Evolutionary conservation across 1,284 basidiomycete genomes (phyloP).

Genomic region (Sparassis latifolia): DNA sequence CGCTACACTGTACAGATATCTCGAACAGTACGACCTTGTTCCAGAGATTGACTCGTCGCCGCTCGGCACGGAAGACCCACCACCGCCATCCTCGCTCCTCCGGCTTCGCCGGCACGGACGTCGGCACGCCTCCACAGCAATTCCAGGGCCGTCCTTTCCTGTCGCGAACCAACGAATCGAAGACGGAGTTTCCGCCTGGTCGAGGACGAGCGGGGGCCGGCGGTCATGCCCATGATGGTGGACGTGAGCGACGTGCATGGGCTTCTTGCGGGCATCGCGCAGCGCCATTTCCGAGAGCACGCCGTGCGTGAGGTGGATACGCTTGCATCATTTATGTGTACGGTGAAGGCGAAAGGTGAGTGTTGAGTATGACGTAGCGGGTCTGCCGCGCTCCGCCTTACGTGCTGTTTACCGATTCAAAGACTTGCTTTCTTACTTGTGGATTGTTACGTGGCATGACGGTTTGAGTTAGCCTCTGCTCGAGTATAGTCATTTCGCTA

Average conservation of each 20-base stretch:
- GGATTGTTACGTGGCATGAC: too few relatives aligned
- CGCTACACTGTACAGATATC: constrained; percentile 57
- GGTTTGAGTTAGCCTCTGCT: too few relatives aligned
- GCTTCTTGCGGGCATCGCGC: constrained; percentile 58
- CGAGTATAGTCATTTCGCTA: too few relatives aligned
- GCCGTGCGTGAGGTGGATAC: constrained; percentile 68
- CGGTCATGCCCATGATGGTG: constrained; percentile 50
- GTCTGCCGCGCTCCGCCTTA: too few relatives aligned
- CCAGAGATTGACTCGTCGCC: constrained; percentile 66
- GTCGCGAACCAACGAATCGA: constrained; percentile 47
- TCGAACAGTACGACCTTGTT: constrained; percentile 61
- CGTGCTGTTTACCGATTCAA: too few relatives aligned
- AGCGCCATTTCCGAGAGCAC: constrained; percentile 59
- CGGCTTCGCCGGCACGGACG: constrained; percentile 41
- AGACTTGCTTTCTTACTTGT: too few relatives aligned
- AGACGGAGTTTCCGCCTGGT: constrained; percentile 60
- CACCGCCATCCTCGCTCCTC: constrained; percentile 53
- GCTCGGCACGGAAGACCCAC: constrained; percentile 57
- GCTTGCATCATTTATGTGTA: constrained; percentile 71
- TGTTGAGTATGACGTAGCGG: constrained; percentile 1
- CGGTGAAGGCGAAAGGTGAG: constrained; percentile 56
- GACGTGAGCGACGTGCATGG: constrained; percentile 61
- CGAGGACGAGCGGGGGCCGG: constrained; percentile 49
- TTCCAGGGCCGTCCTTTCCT: constrained; percentile 33
- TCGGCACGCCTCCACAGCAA: constrained; percentile 19